Percentiles rank a stretch among this genome's conserved stretches.
These are phyloP conservation scores for Bothriochloa decipiens DNA, from an alignment of 176 grass and related monocot genomes.

Conservation along the genomic window DNA sequence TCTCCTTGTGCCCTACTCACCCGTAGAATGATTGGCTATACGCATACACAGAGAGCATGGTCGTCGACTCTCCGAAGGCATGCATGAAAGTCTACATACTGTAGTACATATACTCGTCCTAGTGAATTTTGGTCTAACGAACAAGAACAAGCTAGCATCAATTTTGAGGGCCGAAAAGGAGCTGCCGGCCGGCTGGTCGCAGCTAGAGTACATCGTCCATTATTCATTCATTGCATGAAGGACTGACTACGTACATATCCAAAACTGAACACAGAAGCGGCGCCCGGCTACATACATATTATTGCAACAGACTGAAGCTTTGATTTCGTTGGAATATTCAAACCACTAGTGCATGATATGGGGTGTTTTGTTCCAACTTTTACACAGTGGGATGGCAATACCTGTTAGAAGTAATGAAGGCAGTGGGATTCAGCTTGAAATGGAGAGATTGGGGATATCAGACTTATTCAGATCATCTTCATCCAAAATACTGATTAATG, in stretches of 20 bases:
- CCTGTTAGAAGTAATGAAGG: too few species aligned
- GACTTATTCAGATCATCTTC: too few species aligned
- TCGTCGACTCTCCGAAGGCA: background rate
- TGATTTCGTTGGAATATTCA: background rate
- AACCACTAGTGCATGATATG: too few species aligned
- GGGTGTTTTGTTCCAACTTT: too few species aligned
- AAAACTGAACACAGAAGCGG: constrained; percentile 41
- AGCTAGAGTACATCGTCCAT: constrained; percentile 9
- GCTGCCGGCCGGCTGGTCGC: background rate
- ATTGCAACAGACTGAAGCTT: background rate
- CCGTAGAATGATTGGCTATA: constrained; percentile 49
- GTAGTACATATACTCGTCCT: background rate
- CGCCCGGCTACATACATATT: constrained; percentile 18
- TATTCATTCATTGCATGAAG: constrained; percentile 34
- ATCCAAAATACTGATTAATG: too few species aligned
- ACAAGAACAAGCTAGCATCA: background rate
- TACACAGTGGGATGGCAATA: too few species aligned
- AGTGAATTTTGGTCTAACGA: constrained; percentile 6
- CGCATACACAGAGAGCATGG: background rate
- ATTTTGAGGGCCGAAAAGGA: constrained; percentile 47
- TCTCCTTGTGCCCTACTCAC: constrained; percentile 33
- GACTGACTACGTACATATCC: constrained; percentile 31
- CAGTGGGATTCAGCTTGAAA: too few species aligned
- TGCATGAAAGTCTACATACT: background rate
- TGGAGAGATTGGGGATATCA: too few species aligned